Evolutionary conservation across 768 basidiomycete genomes (phyloP).

Genomic region (Coprinellus micaceus): DNA sequence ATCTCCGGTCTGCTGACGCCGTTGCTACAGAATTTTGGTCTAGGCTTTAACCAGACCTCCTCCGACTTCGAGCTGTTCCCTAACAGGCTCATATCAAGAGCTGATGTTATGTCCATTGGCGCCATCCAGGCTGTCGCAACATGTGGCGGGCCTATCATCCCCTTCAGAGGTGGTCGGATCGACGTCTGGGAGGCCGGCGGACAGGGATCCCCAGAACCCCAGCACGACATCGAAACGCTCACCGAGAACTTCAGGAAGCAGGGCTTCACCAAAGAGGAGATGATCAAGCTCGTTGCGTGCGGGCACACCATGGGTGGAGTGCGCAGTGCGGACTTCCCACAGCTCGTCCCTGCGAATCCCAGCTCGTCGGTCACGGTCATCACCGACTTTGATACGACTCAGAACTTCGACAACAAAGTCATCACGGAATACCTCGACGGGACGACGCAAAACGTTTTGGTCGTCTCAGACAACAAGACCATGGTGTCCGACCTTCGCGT

Average conservation of each 20-base stretch:
- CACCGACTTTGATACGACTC: slow-evolving; percentile 38
- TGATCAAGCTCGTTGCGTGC: slow-evolving; percentile 49
- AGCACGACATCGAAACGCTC: slow-evolving; percentile 36
- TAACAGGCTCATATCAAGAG: slow-evolving; percentile 41
- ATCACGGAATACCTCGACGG: slow-evolving; percentile 36
- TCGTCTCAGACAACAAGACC: slow-evolving; percentile 30
- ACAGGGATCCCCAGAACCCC: slow-evolving; percentile 33
- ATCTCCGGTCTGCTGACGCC: background rate
- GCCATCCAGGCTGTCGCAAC: slow-evolving; percentile 33
- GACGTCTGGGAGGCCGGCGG: slow-evolving; percentile 37
- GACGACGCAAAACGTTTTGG: slow-evolving; percentile 32
- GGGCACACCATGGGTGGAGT: slow-evolving; percentile 51
- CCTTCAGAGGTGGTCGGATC: slow-evolving; percentile 39
- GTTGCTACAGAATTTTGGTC: slow-evolving; percentile 40
- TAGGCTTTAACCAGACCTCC: slow-evolving; percentile 41
- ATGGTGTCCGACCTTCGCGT: slow-evolving; percentile 34
- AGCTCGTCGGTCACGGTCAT: slow-evolving; percentile 25
- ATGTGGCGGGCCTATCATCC: slow-evolving; percentile 46
- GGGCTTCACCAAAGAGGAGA: slow-evolving; percentile 43
- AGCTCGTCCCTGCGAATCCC: slow-evolving; percentile 34
- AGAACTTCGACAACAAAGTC: slow-evolving; percentile 40
- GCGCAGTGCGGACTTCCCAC: slow-evolving; percentile 42
- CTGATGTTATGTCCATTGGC: slow-evolving; percentile 42
- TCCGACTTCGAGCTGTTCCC: slow-evolving; percentile 40
- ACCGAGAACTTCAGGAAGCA: slow-evolving; percentile 37